Base-by-base conservation (phyloP, 2,329 filamentous ascomycete species). In the Phialophora chinensis region DNA sequence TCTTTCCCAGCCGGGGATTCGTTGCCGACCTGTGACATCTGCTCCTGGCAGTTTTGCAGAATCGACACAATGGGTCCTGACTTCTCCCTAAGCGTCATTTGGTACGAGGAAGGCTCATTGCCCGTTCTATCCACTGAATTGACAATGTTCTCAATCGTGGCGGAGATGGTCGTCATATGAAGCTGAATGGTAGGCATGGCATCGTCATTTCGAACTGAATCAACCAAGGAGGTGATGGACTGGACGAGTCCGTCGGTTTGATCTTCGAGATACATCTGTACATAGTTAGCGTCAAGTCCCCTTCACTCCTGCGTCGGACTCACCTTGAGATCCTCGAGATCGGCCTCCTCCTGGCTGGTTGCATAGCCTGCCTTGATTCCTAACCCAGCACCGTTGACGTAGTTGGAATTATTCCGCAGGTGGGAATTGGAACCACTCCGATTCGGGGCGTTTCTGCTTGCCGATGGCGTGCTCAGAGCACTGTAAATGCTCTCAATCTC, bases 211-310 rank as follows among this genome's bases (percentile, higher is more conserved):
- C 90, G 89, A 68, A 93, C 89, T 33, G 87, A 87, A 62, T 86
- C 85, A 55, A 96, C 91, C 7, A 96, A 85, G n/a, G 88, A 86
- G 78, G 95, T 91, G 70, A 96, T 93, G 53, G 88, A 91, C 71
- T 92, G 88, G 29, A 95, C 89, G 66, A 96, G 84, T 2, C 88
- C 81, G 59, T 91, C 90, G 11, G 90, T 93, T 76, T 95, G 91
- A 74, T 93, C 91, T 75, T 95, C 91, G 42, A 96, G 86, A 75
- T 92, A 93, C 66, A 91, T 86, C 87, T 90, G 66, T 27, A 14
- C 4, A 59, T 35, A 2, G 23, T 58, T 60, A 55, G 61, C 23
- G 20, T 53, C 5, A 23, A 27, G 4, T 50, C 29, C 14, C 29
- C 33, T 25, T 8, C 8, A 27, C n/a, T 38, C 25, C 4, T 12